Conservation (phyloP, 73 alveolate genomes). For the Uronychia binucleata region DNA sequence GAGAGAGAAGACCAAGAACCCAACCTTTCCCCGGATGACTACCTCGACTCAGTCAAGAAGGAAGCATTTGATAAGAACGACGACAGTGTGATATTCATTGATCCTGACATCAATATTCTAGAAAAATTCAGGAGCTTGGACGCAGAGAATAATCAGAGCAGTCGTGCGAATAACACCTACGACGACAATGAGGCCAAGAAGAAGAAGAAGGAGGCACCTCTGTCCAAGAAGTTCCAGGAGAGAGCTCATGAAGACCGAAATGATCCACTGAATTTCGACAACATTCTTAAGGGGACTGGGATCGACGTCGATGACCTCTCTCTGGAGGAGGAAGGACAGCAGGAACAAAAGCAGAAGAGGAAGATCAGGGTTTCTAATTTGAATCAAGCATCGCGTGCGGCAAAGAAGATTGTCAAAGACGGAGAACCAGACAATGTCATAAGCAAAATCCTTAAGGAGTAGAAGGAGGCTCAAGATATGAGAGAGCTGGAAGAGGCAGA, state of each 20-base stretch:
- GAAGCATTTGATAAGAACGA: constrained; percentile 56
- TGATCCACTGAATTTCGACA: constrained; percentile 38
- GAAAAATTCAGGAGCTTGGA: constrained; percentile 57
- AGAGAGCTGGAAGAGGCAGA: neutral
- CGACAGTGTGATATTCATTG: constrained; percentile 31
- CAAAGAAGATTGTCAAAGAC: neutral
- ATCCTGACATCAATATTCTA: constrained; percentile 54
- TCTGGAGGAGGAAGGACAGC: neutral
- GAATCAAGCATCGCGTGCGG: neutral
- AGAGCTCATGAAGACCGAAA: neutral
- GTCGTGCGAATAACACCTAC: constrained; percentile 28
- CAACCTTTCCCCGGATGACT: constrained; percentile 28
- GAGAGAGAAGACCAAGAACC: too few relatives aligned
- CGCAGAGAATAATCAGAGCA: constrained; percentile 36
- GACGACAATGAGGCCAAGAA: constrained; percentile 40
- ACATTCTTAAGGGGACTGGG: constrained; percentile 9
- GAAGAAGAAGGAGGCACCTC: constrained; percentile 23
- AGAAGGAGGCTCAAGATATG: neutral
- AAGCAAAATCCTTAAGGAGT: neutral
- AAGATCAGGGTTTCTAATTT: neutral
- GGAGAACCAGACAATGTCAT: neutral
- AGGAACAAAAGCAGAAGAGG: neutral
- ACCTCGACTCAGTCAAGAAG: constrained; percentile 49
- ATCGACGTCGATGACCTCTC: neutral
- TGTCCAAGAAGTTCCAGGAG: neutral